phyloP scores from a whole-genome alignment of 169 alveolate species.

The Cryptosporidium canis region DNA sequence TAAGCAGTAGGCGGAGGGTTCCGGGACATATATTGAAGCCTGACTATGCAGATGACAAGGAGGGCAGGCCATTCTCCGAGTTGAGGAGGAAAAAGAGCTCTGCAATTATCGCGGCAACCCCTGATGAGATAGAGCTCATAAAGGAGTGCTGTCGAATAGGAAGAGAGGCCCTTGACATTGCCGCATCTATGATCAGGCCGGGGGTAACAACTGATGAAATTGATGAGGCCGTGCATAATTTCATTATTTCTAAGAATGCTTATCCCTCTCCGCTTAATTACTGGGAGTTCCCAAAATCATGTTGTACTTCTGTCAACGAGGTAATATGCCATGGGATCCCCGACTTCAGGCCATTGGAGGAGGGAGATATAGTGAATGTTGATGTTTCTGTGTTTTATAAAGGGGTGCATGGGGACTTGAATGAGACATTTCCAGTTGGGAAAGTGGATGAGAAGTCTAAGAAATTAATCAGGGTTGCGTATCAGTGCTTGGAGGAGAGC shows the following conservation, averaged over 20 bases:
- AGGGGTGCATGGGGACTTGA: constrained; percentile 96
- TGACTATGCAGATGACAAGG: constrained; percentile 91
- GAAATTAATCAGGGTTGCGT: constrained; percentile 90
- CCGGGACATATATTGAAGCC: constrained; percentile 95
- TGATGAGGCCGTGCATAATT: constrained; percentile 94
- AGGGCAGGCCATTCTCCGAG: constrained; percentile 92
- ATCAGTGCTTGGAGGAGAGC: constrained; percentile 89
- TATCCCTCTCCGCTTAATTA: constrained; percentile 98
- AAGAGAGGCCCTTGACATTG: constrained; percentile 93
- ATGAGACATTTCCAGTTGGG: constrained; percentile 96
- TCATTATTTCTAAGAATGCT: constrained; percentile 90
- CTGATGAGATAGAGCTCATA: constrained; percentile 87
- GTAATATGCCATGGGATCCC: constrained; percentile 99
- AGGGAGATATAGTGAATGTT: constrained; percentile 91
- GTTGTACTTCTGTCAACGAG: constrained; percentile 98
- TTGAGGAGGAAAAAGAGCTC: constrained; percentile 78
- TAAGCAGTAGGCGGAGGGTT: constrained; percentile 86
- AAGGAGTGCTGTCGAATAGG: constrained; percentile 89
- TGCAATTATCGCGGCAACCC: constrained; percentile 81
- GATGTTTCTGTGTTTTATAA: constrained; percentile 94
- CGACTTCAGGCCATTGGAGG: constrained; percentile 90
- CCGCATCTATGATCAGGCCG: constrained; percentile 89
- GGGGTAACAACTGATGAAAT: constrained; percentile 97
- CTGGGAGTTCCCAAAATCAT: constrained; percentile 94
- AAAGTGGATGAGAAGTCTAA: constrained; percentile 89